Evolutionary conservation across 2,329 filamentous ascomycete species (phyloP).

Genomic region (Aspergillus piperis): DNA sequence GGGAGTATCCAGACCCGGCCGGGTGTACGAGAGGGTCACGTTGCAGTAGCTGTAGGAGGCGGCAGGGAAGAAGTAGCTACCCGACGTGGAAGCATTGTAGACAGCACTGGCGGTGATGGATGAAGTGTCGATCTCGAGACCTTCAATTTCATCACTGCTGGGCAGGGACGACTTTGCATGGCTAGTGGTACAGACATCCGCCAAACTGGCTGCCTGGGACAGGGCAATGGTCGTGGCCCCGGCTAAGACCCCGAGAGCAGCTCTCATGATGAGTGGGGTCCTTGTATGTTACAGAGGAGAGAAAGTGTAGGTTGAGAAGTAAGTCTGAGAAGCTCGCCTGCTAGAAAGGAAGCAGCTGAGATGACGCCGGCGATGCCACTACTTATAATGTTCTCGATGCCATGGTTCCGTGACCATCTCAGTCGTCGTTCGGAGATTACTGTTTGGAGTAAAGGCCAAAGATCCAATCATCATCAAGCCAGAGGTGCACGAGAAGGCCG

Average conservation of each 20-base stretch:
- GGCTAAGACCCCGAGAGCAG: not conserved
- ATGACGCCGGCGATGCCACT: not conserved
- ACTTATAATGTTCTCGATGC: not conserved
- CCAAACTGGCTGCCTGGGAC: not conserved
- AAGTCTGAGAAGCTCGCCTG: not conserved
- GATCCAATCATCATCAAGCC: not conserved
- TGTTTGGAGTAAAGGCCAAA: not conserved
- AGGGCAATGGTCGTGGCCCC: not conserved
- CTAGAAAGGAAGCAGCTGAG: not conserved
- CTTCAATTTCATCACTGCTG: not conserved
- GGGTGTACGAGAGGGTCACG: conserved; percentile 46
- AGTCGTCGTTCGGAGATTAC: not conserved
- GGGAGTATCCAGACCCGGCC: conserved; percentile 42
- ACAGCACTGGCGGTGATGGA: not conserved
- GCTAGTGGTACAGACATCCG: not conserved
- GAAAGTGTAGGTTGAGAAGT: too few species aligned
- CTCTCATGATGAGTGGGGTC: not conserved
- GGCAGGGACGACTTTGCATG: not conserved
- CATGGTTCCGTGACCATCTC: not conserved
- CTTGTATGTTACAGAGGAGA: not conserved
- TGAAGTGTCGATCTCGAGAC: not conserved
- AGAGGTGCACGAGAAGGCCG: not conserved
- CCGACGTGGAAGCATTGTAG: not conserved
- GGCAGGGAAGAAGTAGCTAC: not conserved
- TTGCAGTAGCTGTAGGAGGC: conserved; percentile 37